These are phyloP conservation scores for Metschnikowia noctiluminum DNA, from an alignment of 805 yeast genomes.

Conservation along the genomic window DNA sequence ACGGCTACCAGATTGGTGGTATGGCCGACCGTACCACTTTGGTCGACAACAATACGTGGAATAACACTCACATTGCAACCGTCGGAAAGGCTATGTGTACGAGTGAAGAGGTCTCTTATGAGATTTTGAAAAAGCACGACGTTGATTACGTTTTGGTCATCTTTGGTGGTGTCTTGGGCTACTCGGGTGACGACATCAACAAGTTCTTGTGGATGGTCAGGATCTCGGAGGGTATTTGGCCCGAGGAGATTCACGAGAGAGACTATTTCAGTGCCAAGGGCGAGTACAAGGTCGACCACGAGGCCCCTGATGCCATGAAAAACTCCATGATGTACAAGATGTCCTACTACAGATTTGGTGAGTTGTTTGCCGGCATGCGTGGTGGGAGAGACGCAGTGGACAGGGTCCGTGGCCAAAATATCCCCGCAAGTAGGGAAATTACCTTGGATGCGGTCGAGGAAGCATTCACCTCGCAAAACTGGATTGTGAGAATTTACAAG, in stretches of 20 bases:
- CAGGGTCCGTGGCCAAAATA: conserved; percentile 83
- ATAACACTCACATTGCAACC: conserved; percentile 97
- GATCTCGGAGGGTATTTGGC: conserved; percentile 99
- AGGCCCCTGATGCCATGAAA: conserved; percentile 82
- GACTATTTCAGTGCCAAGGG: conserved; percentile 80
- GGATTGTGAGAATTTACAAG: conserved; percentile 93
- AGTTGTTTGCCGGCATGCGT: conserved; percentile 52
- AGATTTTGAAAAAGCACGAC: conserved; percentile 84
- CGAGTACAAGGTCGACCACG: conserved; percentile 81
- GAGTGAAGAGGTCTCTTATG: conserved; percentile 81
- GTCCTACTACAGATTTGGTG: conserved; percentile 84
- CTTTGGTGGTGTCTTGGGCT: conserved; percentile 92
- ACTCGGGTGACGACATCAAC: conserved; percentile 93
- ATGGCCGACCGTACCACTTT: conserved; percentile 99
- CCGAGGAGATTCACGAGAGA: conserved; percentile 90
- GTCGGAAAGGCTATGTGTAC: conserved; percentile 98
- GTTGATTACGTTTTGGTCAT: conserved; percentile 92
- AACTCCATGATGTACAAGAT: conserved; percentile 91
- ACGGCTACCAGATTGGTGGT: conserved; percentile 99
- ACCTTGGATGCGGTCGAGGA: conserved; percentile 81
- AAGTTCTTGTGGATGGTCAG: conserved; percentile 99
- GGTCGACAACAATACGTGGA: conserved; percentile 99
- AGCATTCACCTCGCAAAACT: conserved; percentile 92
- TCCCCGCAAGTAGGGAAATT: conserved; percentile 47
- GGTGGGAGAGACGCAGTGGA: conserved; percentile 52